Base-by-base conservation (phyloP, 148 eudicot species). In the Heliosperma pusillum region DNA sequence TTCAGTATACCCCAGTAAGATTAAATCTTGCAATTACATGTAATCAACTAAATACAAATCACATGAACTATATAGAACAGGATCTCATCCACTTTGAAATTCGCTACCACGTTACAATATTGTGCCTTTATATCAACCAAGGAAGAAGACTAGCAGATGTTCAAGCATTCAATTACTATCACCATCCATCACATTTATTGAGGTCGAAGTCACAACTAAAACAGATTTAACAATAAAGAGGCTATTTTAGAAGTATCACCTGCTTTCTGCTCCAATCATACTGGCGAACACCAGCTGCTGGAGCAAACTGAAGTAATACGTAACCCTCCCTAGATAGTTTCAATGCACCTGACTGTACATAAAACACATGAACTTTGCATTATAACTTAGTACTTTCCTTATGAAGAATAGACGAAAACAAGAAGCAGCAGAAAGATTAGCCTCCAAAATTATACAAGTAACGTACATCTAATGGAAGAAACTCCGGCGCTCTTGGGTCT, bases 221-320 rank as follows among this genome's bases (percentile, higher is more conserved):
- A 36, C 25, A 45, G 33, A 22, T 26, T 10, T 19, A 22, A 22
- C 21, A 58, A 63, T 36, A 67, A 4, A 73, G n/a, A 36, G 26
- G 20, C 73, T 45, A 57, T 24, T n/a, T 9, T 29, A 5, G 15
- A 58, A 29, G 13, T 52, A 47, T 80, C 58, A 92, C 98, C 96
- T 94, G 98, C 77, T 94, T 92, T 73, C 87, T 84, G 78, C 83
- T 83, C 98, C 98, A 94, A 81, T 94, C 98, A 82, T 92, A 92
- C 72, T 89, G 90, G 26, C 98, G 98, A 80, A 85, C 87, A 80
- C 91, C 89, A 57, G 92, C 84, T 29, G 98, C 98, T 13, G 98
- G 98, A 75, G 96, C 98, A 90, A 94, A 94, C 80, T 94, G 96
- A 79, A 94, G 97, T 83, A 86, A 61, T 26, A 94, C 85, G 64